phyloP scores from a whole-genome alignment of 257 asterid species.

The Jaltomata sinuosa region DNA sequence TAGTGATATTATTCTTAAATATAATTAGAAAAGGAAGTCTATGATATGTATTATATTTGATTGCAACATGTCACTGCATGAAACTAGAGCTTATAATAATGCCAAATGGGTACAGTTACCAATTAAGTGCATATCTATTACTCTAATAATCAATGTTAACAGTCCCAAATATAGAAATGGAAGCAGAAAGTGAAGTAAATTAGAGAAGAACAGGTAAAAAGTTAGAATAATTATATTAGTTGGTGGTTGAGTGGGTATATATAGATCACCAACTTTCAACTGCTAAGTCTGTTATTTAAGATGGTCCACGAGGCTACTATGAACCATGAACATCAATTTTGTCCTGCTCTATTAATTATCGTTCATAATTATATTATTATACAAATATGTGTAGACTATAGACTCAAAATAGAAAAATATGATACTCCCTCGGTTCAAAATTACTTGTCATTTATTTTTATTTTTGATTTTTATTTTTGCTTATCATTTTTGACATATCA shows the following conservation, averaged over 20 bases:
- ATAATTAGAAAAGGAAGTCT: background rate
- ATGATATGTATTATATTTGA: too few relatives aligned
- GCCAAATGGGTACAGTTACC: slow-evolving; percentile 6
- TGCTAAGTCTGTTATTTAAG: slow-evolving; percentile 32
- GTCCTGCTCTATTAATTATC: slow-evolving; percentile 32
- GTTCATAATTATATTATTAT: slow-evolving; percentile 11
- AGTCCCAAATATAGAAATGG: background rate
- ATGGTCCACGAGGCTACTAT: background rate
- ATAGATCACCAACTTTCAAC: slow-evolving; percentile 68
- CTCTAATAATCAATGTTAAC: background rate
- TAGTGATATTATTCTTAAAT: background rate
- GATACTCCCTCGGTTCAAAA: too few relatives aligned
- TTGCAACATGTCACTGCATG: too few relatives aligned
- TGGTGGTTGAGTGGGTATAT: slow-evolving; percentile 26
- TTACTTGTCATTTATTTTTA: too few relatives aligned
- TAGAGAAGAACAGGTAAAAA: background rate
- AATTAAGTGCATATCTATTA: background rate
- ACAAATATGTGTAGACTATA: background rate
- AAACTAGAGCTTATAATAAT: too few relatives aligned
- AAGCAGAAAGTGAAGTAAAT: background rate
- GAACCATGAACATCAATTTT: slow-evolving; percentile 1
- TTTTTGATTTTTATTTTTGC: too few relatives aligned
- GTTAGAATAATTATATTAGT: slow-evolving; percentile 26
- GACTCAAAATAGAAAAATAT: background rate
- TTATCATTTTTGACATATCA: too few relatives aligned